Conservation (phyloP, 2,329 filamentous ascomycete species). For the Rhinocladiella similis region DNA sequence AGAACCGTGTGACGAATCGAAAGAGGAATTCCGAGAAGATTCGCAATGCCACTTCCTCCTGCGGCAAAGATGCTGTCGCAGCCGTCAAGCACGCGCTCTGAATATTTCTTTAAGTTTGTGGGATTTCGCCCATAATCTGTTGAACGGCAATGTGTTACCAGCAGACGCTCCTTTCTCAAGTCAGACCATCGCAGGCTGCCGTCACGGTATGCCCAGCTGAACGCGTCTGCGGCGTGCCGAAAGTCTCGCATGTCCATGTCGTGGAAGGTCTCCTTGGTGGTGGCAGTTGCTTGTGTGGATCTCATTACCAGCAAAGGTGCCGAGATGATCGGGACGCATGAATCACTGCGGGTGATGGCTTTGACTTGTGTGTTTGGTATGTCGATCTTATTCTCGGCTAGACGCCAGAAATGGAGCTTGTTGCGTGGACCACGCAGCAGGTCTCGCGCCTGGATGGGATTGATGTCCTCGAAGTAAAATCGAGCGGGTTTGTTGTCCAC, state of each 20-base stretch:
- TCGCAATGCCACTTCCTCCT: neutral
- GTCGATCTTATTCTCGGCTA: neutral
- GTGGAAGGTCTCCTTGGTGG: neutral
- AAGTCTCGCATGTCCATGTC: neutral
- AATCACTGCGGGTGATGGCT: neutral
- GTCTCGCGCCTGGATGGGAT: neutral
- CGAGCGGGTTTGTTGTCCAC: neutral
- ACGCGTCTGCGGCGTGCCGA: neutral
- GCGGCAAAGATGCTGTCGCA: neutral
- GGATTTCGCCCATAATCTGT: too few species aligned
- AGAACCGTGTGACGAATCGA: too few species aligned
- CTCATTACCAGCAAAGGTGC: neutral
- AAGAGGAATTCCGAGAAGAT: neutral
- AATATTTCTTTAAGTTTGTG: too few species aligned
- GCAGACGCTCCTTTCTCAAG: neutral
- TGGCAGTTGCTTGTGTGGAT: neutral
- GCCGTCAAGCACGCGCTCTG: neutral
- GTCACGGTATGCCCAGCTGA: neutral
- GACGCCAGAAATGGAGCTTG: neutral
- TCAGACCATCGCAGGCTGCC: neutral
- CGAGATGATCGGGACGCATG: neutral
- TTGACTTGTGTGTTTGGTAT: neutral
- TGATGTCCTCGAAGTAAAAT: neutral
- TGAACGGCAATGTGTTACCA: neutral
- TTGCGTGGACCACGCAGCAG: neutral